Evolutionary conservation across 2,329 filamentous ascomycete genomes (phyloP).

Genomic region (Epicoccum sorghinum): DNA sequence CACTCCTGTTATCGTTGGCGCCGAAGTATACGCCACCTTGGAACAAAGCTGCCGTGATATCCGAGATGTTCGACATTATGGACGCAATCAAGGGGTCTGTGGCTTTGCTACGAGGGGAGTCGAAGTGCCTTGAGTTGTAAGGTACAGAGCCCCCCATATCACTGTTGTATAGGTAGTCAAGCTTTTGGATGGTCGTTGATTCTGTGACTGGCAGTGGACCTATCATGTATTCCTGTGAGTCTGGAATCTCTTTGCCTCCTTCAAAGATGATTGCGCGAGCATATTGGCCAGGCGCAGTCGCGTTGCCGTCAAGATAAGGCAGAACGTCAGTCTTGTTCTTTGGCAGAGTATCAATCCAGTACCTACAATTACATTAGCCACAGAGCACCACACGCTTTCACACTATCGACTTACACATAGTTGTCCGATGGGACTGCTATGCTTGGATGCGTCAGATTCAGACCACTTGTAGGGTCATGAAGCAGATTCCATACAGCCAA

Average conservation of each 20-base stretch:
- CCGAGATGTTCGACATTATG: constrained; percentile 53
- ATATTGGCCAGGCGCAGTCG: constrained; percentile 48
- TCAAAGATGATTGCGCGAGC: constrained; percentile 57
- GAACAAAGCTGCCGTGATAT: constrained; percentile 53
- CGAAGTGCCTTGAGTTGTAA: constrained; percentile 35
- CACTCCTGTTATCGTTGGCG: constrained; percentile 1
- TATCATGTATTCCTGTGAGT: constrained; percentile 56
- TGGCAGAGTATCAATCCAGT: constrained; percentile 56
- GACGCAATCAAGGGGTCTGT: constrained; percentile 48
- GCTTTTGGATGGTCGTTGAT: constrained; percentile 33
- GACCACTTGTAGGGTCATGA: constrained; percentile 48
- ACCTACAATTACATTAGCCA: constrained; percentile 18
- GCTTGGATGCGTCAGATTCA: constrained; percentile 54
- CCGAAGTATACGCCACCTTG: constrained; percentile 37
- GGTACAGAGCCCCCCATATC: constrained; percentile 43
- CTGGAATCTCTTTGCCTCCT: constrained; percentile 51
- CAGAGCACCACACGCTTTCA: not conserved
- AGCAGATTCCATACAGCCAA: constrained; percentile 53
- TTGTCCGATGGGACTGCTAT: constrained; percentile 53
- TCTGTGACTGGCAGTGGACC: constrained; percentile 54
- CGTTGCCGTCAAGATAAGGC: constrained; percentile 52
- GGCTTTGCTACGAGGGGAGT: constrained; percentile 27
- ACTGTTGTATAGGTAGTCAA: constrained; percentile 44
- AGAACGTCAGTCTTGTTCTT: constrained; percentile 57
- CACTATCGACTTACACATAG: constrained; percentile 37